phyloP scores from a whole-genome alignment of 192 early-diverging fungal genomes.

The Gryganskiella cystojenkinii region DNA sequence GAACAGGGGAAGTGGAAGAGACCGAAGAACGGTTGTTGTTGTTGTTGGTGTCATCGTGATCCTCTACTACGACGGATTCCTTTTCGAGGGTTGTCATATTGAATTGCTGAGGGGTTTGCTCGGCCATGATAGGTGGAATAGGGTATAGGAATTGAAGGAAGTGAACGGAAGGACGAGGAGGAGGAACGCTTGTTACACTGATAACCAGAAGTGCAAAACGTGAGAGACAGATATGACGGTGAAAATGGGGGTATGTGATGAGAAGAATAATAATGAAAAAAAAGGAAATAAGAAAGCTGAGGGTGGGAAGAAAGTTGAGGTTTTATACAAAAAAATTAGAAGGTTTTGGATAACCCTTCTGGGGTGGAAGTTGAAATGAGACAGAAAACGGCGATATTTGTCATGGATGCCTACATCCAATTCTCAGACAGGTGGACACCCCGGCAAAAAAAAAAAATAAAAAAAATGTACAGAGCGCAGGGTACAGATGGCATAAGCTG shows the following conservation, averaged over 20 bases:
- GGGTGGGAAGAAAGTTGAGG: neutral
- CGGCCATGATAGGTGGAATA: slow-evolving; percentile 20
- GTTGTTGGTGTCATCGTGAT: slow-evolving; percentile 5
- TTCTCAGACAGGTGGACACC: too few relatives aligned
- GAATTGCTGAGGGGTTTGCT: slow-evolving; percentile 19
- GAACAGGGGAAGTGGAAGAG: slow-evolving; percentile 31
- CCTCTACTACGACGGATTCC: neutral
- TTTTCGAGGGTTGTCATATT: slow-evolving; percentile 14
- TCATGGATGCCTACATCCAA: too few relatives aligned
- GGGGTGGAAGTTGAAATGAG: too few relatives aligned
- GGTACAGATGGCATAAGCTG: too few relatives aligned
- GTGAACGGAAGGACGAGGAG: neutral
- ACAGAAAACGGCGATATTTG: too few relatives aligned
- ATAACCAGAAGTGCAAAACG: neutral
- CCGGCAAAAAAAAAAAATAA: too few relatives aligned
- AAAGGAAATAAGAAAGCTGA: slow-evolving; percentile 2
- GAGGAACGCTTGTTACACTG: too few relatives aligned
- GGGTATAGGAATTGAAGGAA: neutral
- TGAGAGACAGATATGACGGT: neutral
- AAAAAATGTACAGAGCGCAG: too few relatives aligned
- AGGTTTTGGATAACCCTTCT: too few relatives aligned
- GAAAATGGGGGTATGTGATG: too few relatives aligned
- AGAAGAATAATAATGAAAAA: neutral
- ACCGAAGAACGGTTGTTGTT: neutral
- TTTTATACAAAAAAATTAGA: neutral